Conservation (phyloP, 2,329 filamentous ascomycete species). For the Penicillium corylophilum region DNA sequence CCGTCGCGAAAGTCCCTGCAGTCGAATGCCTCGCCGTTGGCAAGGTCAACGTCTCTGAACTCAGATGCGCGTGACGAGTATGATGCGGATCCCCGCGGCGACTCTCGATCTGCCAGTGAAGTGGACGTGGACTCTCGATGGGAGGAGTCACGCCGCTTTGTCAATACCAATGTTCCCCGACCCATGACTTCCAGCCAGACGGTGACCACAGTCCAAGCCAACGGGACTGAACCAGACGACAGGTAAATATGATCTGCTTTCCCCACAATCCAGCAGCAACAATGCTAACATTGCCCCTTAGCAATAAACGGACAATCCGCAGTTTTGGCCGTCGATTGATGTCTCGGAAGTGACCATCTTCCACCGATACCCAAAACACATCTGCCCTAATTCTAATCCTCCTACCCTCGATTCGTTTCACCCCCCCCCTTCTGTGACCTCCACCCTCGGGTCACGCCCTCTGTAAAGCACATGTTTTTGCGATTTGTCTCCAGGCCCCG, state of each 20-base stretch:
- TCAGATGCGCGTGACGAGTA: slow-evolving; percentile 33
- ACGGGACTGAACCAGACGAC: slow-evolving; percentile 31
- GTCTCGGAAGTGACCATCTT: slow-evolving; percentile 18
- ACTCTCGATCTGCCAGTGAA: slow-evolving; percentile 37
- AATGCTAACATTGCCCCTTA: slow-evolving; percentile 2
- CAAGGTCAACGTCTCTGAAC: slow-evolving; percentile 34
- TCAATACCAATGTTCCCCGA: slow-evolving; percentile 34
- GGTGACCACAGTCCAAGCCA: slow-evolving; percentile 24
- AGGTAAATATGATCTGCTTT: slow-evolving; percentile 25
- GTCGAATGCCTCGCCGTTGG: slow-evolving; percentile 38
- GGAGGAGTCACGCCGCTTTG: slow-evolving; percentile 38
- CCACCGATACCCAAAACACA: neutral
- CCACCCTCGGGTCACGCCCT: slow-evolving; percentile 1
- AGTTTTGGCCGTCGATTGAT: slow-evolving; percentile 40
- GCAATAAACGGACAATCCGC: slow-evolving; percentile 36
- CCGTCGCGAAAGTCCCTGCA: slow-evolving; percentile 37
- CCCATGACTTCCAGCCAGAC: slow-evolving; percentile 33
- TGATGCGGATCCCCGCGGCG: slow-evolving; percentile 25
- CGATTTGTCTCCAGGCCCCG: slow-evolving; percentile 1
- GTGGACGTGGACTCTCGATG: slow-evolving; percentile 39
- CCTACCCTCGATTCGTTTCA: neutral
- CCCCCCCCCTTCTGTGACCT: slow-evolving; percentile 1
- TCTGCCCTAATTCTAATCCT: neutral
- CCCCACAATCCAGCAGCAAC: neutral
- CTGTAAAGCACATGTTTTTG: slow-evolving; percentile 10